These are phyloP conservation scores for Basipetospora sp. DNA, from an alignment of 2,329 filamentous ascomycete genomes.

Conservation along the genomic window DNA sequence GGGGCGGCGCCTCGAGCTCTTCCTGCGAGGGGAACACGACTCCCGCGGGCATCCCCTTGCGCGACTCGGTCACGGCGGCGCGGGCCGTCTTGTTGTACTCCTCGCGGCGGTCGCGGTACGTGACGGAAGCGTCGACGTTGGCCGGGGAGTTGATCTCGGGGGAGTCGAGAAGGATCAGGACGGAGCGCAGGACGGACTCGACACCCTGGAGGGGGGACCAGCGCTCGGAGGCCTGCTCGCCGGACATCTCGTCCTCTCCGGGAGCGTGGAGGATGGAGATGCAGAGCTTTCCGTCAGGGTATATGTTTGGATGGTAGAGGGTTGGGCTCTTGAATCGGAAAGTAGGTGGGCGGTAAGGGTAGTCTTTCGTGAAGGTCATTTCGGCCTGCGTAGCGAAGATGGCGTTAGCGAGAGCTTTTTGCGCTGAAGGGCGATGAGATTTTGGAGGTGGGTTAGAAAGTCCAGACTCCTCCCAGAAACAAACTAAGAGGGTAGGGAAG, in stretches of 20 bases:
- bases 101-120: constrained; percentile 59
- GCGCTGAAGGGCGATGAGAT: too few relatives aligned
- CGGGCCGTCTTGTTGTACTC: constrained; percentile 57
- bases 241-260: constrained; percentile 83
- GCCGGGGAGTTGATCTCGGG: constrained; percentile 86
- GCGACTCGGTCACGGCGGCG: constrained; percentile 57
- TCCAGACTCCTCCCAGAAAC: too few relatives aligned
- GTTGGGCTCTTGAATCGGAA: constrained; percentile 66
- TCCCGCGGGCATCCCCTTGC: constrained; percentile 62
- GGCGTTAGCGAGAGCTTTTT: not conserved
- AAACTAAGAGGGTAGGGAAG: not conserved
- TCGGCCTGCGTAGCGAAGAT: constrained; percentile 40
- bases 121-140: constrained; percentile 82
- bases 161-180: constrained; percentile 81
- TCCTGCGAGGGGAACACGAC: constrained; percentile 70
- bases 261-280: constrained; percentile 92
- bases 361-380: constrained; percentile 77
- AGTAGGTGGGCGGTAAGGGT: constrained; percentile 75
- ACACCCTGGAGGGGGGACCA: constrained; percentile 92
- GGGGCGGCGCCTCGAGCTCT: constrained; percentile 43
- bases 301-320: constrained; percentile 88
- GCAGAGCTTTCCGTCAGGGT: constrained; percentile 76
- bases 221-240: constrained; percentile 75
- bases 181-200: constrained; percentile 84
- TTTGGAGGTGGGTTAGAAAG: too few relatives aligned